phyloP scores from a whole-genome alignment of 768 basidiomycete genomes.

The Agaricus blazei region DNA sequence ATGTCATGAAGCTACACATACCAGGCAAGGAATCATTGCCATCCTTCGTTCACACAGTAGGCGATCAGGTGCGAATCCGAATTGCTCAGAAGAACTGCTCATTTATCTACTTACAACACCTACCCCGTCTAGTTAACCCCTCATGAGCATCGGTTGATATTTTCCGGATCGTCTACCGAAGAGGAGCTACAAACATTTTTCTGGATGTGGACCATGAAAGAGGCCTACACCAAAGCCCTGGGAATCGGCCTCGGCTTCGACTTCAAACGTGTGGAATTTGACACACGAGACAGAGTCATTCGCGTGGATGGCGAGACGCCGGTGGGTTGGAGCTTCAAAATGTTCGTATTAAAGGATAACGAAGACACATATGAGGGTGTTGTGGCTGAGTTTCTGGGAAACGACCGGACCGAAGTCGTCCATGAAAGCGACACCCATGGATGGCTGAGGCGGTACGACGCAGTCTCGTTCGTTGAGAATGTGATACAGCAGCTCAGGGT shows the following conservation, averaged over 20 bases:
- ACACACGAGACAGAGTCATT: constrained; percentile 45
- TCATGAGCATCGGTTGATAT: constrained; percentile 33
- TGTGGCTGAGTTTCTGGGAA: constrained; percentile 56
- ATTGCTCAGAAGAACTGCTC: neutral
- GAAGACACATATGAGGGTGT: constrained; percentile 61
- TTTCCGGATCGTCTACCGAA: constrained; percentile 34
- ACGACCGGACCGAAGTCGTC: constrained; percentile 25
- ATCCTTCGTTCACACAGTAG: constrained; percentile 59
- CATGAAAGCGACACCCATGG: constrained; percentile 26
- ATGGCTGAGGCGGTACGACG: constrained; percentile 42
- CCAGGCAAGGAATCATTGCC: constrained; percentile 52
- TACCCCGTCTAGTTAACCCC: constrained; percentile 33
- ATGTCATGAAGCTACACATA: constrained; percentile 73
- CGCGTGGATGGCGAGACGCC: constrained; percentile 55
- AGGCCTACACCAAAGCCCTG: constrained; percentile 87
- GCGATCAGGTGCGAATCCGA: constrained; percentile 50
- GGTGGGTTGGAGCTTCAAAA: constrained; percentile 63
- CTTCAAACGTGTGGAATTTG: constrained; percentile 70
- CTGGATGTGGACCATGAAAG: constrained; percentile 88
- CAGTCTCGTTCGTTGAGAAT: constrained; percentile 41
- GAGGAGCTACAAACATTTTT: constrained; percentile 64
- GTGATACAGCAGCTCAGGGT: constrained; percentile 36
- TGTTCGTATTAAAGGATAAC: constrained; percentile 47
- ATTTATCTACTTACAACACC: neutral
- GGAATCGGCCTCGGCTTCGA: constrained; percentile 82